Percentiles rank a stretch among this genome's conserved stretches.
Evolutionary conservation across 164 flowering plant genomes (phyloP).

Genomic region (Annona cherimola): DNA sequence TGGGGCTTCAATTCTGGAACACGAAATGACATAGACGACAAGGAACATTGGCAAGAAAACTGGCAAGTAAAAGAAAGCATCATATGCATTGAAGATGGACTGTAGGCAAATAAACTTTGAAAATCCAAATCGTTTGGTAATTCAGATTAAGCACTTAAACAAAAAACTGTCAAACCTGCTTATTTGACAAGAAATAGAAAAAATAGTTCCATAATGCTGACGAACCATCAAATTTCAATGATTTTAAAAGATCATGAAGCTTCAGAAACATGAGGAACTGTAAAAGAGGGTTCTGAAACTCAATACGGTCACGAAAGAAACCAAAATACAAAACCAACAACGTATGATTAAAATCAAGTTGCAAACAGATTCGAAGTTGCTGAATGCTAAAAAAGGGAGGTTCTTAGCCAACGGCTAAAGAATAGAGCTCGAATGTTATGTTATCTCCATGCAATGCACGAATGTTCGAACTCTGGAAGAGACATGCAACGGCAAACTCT

Average conservation of each 20-base stretch:
- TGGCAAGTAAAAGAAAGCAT: conserved; percentile 24
- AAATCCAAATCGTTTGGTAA: background rate
- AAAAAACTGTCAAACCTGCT: background rate
- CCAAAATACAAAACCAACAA: background rate
- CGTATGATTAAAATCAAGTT: background rate
- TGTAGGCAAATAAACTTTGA: background rate
- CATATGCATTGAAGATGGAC: conserved; percentile 25
- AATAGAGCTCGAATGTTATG: background rate
- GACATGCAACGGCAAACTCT: background rate
- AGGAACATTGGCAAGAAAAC: conserved; percentile 47
- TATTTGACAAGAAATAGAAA: background rate
- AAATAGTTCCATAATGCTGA: no score
- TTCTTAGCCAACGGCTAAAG: background rate
- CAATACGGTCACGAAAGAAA: background rate
- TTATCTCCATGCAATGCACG: background rate
- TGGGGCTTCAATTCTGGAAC: conserved; percentile 55
- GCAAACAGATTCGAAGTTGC: background rate
- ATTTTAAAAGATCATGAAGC: background rate
- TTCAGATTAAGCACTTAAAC: background rate
- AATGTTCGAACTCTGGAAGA: background rate
- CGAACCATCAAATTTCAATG: background rate
- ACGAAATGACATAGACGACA: conserved; percentile 46
- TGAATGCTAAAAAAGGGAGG: background rate
- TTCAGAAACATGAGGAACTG: background rate
- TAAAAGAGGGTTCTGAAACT: background rate